Percentiles rank a stretch among this genome's conserved stretches.
Conservation (phyloP, 208 protist genomes). For the Trypanosoma conorhini region DNA sequence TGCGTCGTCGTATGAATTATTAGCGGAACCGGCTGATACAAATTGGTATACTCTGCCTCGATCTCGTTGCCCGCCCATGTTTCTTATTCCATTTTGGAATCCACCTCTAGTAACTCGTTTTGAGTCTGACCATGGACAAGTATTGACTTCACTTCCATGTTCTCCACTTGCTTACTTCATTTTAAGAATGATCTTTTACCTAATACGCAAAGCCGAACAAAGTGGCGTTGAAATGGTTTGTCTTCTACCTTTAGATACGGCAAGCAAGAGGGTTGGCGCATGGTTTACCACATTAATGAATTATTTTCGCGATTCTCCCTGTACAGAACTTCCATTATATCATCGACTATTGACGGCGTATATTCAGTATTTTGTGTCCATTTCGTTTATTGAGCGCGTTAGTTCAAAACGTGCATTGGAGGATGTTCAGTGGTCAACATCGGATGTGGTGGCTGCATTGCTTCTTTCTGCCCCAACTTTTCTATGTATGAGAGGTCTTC, state of each 20-base stretch:
- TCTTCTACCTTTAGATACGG: constrained; percentile 15
- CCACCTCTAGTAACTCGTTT: constrained; percentile 75
- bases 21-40: constrained; percentile 47
- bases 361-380: constrained; percentile 56
- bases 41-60: constrained; percentile 60
- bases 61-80: constrained; percentile 44
- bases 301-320: constrained; percentile 21
- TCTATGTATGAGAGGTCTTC: constrained; percentile 30
- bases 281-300: constrained; percentile 10
- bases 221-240: constrained; percentile 21
- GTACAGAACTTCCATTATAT: constrained; percentile 52
- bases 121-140: constrained; percentile 48
- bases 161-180: constrained; percentile 77
- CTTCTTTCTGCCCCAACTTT: constrained; percentile 41
- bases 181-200: constrained; percentile 63
- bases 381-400: constrained; percentile 27
- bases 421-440: constrained; percentile 48
- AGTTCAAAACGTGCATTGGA: constrained; percentile 28
- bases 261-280: constrained; percentile 17
- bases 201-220: constrained; percentile 30
- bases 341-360: constrained; percentile 45
- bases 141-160: constrained; percentile 76
- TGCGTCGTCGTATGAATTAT: constrained; percentile 52
- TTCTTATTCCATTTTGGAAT: constrained; percentile 82
- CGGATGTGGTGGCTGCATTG: constrained; percentile 37